Conservation (phyloP, 2,329 filamentous ascomycete genomes). For the Rutstroemia sp. region DNA sequence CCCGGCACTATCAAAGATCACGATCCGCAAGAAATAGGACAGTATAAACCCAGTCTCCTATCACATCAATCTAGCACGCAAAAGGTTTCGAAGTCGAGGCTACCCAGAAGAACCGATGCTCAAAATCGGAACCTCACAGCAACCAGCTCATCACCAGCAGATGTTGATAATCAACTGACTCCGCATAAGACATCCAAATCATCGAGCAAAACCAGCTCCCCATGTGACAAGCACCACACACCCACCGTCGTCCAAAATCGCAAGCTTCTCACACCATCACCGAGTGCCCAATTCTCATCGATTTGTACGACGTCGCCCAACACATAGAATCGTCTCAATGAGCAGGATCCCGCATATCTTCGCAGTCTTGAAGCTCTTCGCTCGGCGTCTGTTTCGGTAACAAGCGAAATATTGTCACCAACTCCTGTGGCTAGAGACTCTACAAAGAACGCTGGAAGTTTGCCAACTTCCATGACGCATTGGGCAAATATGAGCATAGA, state of each 20-base stretch:
- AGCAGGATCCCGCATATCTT: conserved; percentile 19
- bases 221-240: not conserved
- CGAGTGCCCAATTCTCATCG: not conserved
- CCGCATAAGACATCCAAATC: not conserved
- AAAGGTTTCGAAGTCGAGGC: no score
- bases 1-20: not conserved
- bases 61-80: no score
- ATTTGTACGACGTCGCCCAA: conserved; percentile 11
- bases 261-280: conserved; percentile 4
- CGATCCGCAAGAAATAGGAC: not conserved
- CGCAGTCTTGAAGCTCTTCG: conserved; percentile 14
- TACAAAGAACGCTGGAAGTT: not conserved
- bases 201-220: not conserved
- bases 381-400: not conserved
- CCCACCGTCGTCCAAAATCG: conserved; percentile 1
- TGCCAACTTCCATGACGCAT: not conserved
- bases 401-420: not conserved
- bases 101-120: no score
- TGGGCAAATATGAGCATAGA: not conserved
- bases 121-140: no score
- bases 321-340: conserved; percentile 19
- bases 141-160: no score
- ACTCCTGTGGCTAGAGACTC: not conserved
- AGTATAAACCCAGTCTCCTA: no score
- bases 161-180: not conserved